Evolutionary conservation across 345 rosid species (phyloP).

Genomic region (Acer yangbiense): DNA sequence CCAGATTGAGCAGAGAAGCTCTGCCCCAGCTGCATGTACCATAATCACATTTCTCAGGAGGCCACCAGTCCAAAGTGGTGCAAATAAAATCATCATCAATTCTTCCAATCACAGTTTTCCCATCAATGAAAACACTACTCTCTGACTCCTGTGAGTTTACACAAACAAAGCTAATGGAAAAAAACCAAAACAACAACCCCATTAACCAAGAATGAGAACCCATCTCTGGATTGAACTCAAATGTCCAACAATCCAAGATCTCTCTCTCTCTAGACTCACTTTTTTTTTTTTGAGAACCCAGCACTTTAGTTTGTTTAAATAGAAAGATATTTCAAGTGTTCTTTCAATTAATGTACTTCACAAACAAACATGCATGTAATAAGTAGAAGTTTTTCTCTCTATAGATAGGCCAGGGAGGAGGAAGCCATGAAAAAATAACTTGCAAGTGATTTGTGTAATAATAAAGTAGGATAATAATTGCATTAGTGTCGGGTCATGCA

Average conservation of each 20-base stretch:
- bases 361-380: too few relatives aligned
- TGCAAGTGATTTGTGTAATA: background rate
- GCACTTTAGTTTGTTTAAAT: too few relatives aligned
- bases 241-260: constrained; percentile 20
- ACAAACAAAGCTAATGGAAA: constrained; percentile 24
- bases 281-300: too few relatives aligned
- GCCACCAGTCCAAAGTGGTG: constrained; percentile 99
- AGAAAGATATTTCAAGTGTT: too few relatives aligned
- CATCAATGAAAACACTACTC: constrained; percentile 61
- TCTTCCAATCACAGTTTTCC: constrained; percentile 57
- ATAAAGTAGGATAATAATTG: too few relatives aligned
- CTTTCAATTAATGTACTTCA: too few relatives aligned
- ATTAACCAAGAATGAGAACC: constrained; percentile 29
- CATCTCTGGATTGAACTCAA: constrained; percentile 31
- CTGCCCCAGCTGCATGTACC: constrained; percentile 87
- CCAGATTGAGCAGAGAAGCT: constrained; percentile 93
- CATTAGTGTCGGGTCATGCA: too few relatives aligned
- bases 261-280: background rate
- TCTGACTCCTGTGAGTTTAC: constrained; percentile 29
- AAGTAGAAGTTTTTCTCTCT: background rate
- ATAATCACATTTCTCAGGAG: constrained; percentile 96
- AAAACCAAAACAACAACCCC: constrained; percentile 37
- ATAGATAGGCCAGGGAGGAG: background rate
- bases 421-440: constrained; percentile 6
- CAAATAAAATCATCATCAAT: constrained; percentile 86